Percentiles rank a stretch among this genome's conserved stretches.
These are phyloP conservation scores for Pochonia chlamydosporia DNA, from an alignment of 2,329 filamentous ascomycete species.

Conservation along the genomic window DNA sequence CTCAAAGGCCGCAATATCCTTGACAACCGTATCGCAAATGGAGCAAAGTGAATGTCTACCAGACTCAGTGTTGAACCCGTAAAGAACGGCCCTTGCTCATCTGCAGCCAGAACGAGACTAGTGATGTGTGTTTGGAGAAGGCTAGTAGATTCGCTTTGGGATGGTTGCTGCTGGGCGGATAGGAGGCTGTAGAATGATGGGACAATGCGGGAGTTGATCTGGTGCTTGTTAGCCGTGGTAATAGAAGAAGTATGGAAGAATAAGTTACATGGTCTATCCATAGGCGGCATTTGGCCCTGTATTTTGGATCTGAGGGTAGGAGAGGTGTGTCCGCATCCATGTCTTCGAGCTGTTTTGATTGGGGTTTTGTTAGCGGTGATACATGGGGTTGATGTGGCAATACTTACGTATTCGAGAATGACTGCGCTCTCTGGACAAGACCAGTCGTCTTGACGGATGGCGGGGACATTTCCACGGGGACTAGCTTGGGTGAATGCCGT, in stretches of 20 bases:
- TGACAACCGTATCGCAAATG: constrained; percentile 66
- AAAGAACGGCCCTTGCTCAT: constrained; percentile 63
- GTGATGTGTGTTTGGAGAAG: constrained; percentile 62
- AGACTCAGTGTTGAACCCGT: constrained; percentile 45
- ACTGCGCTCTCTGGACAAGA: constrained; percentile 76
- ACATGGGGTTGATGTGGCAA: too few species aligned
- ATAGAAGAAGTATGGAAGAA: constrained; percentile 1
- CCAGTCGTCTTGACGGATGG: constrained; percentile 73
- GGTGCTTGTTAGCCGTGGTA: background rate
- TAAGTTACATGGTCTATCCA: constrained; percentile 72
- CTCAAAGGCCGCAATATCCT: constrained; percentile 59
- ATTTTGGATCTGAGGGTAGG: constrained; percentile 58
- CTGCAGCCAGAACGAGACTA: constrained; percentile 40
- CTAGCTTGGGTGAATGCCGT: constrained; percentile 64
- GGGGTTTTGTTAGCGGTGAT: background rate
- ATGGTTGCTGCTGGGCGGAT: constrained; percentile 53
- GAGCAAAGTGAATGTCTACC: constrained; percentile 71
- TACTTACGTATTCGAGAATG: constrained; percentile 73
- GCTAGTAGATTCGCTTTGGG: constrained; percentile 52
- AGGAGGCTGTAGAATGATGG: constrained; percentile 71
- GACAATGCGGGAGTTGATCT: constrained; percentile 73
- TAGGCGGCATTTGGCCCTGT: constrained; percentile 67
- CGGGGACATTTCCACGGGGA: constrained; percentile 69
- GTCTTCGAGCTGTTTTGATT: constrained; percentile 59
- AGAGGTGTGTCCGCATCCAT: constrained; percentile 54